phyloP scores from a whole-genome alignment of 1,139 yeast species.

The Barnettozyma hawaiiensis region DNA sequence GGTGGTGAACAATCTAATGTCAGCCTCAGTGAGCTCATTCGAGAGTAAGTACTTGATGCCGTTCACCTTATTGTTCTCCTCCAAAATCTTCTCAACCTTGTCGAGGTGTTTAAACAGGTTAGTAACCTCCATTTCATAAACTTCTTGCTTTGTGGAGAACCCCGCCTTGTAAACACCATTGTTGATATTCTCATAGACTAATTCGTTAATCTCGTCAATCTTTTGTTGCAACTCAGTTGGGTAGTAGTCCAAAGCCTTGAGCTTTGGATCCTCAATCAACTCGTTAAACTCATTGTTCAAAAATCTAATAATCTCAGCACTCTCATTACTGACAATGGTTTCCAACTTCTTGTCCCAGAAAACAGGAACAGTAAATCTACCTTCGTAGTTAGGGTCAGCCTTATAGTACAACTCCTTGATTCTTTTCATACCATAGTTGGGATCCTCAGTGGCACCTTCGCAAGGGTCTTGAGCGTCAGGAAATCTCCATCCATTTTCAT shows the following conservation, averaged over 20 bases:
- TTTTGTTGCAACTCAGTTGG: constrained; percentile 48
- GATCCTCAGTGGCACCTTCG: constrained; percentile 59
- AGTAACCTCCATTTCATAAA: constrained; percentile 67
- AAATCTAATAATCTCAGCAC: constrained; percentile 83
- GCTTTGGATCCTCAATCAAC: constrained; percentile 40
- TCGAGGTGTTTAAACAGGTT: constrained; percentile 68
- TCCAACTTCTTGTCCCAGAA: constrained; percentile 81
- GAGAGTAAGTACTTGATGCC: constrained; percentile 53
- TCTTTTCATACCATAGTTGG: constrained; percentile 53
- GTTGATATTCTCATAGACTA: constrained; percentile 83
- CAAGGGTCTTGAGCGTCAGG: constrained; percentile 41
- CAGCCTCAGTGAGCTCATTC: constrained; percentile 78
- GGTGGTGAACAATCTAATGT: constrained; percentile 77
- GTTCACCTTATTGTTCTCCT: constrained; percentile 37
- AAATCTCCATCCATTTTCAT: constrained; percentile 83
- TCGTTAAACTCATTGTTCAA: constrained; percentile 65
- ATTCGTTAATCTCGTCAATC: constrained; percentile 75
- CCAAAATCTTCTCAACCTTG: constrained; percentile 62
- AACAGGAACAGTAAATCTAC: constrained; percentile 88
- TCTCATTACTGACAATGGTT: constrained; percentile 87
- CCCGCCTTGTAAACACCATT: constrained; percentile 95
- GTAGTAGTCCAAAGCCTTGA: constrained; percentile 52
- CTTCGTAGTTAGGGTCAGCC: constrained; percentile 69
- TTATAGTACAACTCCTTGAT: constrained; percentile 68
- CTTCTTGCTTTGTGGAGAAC: constrained; percentile 79